Percentiles rank a stretch among this genome's conserved stretches.
Conservation (phyloP, 306 rosid species). For the Lathyrus sativus region DNA sequence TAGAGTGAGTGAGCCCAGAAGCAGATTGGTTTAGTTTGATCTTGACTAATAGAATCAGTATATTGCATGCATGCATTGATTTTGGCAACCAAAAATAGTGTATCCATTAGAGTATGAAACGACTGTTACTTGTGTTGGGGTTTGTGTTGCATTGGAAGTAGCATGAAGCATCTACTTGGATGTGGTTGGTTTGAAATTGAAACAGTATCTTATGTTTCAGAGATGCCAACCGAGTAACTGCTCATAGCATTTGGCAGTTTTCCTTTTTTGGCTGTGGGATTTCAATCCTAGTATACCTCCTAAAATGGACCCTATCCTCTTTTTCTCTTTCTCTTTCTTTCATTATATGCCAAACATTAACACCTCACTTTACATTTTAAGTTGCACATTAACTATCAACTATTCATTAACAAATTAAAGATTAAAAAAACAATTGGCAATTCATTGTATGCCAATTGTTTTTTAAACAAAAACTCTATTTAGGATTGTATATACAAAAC, state of each 20-base stretch:
- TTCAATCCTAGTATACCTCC: conserved; percentile 23
- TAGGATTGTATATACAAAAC: too few species aligned
- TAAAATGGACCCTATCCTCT: too few species aligned
- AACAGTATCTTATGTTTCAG: conserved; percentile 26
- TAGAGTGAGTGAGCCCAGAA: too few species aligned
- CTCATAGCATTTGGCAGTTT: conserved; percentile 27
- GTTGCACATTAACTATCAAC: too few species aligned
- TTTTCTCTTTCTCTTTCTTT: background rate
- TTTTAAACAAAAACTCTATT: too few species aligned
- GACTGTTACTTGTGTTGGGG: conserved; percentile 18
- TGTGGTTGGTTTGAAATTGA: conserved; percentile 33
- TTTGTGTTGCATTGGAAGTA: conserved; percentile 21
- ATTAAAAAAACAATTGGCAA: too few species aligned
- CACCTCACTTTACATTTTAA: background rate
- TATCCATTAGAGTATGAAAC: conserved; percentile 7
- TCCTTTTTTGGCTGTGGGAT: conserved; percentile 32
- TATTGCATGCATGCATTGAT: conserved; percentile 17
- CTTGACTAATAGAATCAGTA: background rate
- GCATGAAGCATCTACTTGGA: background rate
- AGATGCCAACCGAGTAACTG: conserved; percentile 31
- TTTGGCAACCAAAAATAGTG: conserved; percentile 10
- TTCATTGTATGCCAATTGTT: too few species aligned
- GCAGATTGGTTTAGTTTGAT: too few species aligned
- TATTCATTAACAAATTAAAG: too few species aligned
- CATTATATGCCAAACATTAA: background rate